Percentiles rank a stretch among this genome's conserved stretches.
These are phyloP conservation scores for Pseudogymnoascus sp. DNA, from an alignment of 2,329 filamentous ascomycete species.

Conservation along the genomic window DNA sequence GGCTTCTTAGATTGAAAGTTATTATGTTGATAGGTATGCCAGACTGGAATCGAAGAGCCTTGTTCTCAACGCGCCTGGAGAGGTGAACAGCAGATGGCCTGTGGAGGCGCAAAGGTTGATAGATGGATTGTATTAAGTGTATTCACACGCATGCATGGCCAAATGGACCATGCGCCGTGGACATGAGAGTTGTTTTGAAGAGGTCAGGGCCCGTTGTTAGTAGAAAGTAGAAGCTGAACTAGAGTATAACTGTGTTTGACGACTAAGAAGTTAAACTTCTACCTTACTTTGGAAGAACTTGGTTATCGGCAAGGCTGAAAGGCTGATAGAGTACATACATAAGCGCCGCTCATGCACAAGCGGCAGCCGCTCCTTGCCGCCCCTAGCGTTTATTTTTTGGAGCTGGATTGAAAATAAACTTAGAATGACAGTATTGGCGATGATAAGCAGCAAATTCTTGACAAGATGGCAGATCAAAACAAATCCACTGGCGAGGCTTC, in stretches of 20 bases:
- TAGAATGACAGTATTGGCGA: not conserved
- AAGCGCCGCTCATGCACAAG: not conserved
- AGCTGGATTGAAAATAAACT: conserved; percentile 3
- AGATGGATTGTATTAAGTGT: not conserved
- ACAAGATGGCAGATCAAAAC: conserved; percentile 1
- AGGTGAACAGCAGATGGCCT: not conserved
- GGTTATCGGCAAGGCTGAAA: conserved; percentile 3
- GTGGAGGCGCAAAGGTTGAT: not conserved
- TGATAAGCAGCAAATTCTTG: not conserved
- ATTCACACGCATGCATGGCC: not conserved
- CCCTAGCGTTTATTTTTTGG: conserved; percentile 4
- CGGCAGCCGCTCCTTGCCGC: not conserved
- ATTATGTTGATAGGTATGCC: not conserved
- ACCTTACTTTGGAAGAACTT: not conserved
- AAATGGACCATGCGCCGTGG: not conserved
- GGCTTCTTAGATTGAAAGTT: not conserved
- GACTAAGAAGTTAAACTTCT: not conserved
- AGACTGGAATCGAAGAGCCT: not conserved
- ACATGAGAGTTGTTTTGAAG: not conserved
- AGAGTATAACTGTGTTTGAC: not conserved
- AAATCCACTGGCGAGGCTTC: conserved; percentile 2
- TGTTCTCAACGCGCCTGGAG: not conserved
- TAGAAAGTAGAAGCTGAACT: not conserved
- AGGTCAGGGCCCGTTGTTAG: not conserved
- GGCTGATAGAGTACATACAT: not conserved